These are phyloP conservation scores for Xylaria arbuscula DNA, from an alignment of 2,329 filamentous ascomycete genomes.

Conservation along the genomic window DNA sequence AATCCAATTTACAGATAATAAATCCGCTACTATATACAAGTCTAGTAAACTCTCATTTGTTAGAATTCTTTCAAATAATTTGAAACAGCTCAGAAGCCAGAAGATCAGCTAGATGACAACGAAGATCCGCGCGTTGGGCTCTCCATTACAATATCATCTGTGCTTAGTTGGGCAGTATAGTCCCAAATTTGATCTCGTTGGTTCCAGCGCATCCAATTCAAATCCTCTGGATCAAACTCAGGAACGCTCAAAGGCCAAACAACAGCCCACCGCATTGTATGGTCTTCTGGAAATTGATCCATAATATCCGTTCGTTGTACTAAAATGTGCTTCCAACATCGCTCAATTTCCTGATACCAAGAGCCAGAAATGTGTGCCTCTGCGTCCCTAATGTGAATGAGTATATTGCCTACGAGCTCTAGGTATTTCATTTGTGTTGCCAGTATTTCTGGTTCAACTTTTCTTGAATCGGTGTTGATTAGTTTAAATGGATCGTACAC, in stretches of 20 bases:
- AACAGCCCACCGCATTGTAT: neutral
- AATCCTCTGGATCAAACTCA: neutral
- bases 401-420: neutral
- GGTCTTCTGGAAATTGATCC: neutral
- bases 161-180: no score
- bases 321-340: neutral
- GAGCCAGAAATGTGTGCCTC: neutral
- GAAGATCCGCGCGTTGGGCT: no score
- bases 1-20: no score
- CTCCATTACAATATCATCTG: no score
- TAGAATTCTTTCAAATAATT: no score
- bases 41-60: no score
- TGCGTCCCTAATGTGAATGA: neutral
- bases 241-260: constrained; percentile 2
- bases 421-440: neutral
- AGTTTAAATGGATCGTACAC: neutral
- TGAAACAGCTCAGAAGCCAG: neutral
- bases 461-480: neutral
- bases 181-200: neutral
- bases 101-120: no score
- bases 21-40: no score
- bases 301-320: neutral
- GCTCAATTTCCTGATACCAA: constrained; percentile 11
- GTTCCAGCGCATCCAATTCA: neutral
- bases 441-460: neutral